Conservation (phyloP, 2,329 filamentous ascomycete genomes). For the Penicillium psychrosexuale region DNA sequence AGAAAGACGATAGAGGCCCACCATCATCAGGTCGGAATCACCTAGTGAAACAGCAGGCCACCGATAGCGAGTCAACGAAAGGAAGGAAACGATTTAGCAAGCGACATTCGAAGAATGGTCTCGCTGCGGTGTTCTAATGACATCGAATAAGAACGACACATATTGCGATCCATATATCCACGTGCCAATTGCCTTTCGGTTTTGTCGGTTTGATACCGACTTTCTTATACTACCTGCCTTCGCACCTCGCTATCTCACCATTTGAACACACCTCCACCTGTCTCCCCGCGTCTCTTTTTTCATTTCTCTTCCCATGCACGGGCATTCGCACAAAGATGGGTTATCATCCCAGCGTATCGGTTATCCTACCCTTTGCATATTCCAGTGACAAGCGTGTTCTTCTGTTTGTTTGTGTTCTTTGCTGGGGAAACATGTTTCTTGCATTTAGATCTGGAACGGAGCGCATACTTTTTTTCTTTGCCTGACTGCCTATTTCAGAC, state of each 20-base stretch:
- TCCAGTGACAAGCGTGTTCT: constrained; percentile 24
- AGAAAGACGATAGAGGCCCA: constrained; percentile 28
- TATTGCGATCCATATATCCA: background rate
- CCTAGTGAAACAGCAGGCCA: constrained; percentile 43
- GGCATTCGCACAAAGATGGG: constrained; percentile 8
- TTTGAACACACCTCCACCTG: background rate
- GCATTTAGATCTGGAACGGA: constrained; percentile 28
- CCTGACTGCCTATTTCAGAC: constrained; percentile 9
- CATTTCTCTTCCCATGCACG: constrained; percentile 3
- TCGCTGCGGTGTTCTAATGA: constrained; percentile 75
- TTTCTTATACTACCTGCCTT: background rate
- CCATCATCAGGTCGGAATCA: constrained; percentile 45
- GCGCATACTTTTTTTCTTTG: constrained; percentile 20
- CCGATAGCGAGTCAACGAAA: constrained; percentile 55
- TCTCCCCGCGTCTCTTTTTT: constrained; percentile 1
- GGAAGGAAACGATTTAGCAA: constrained; percentile 75
- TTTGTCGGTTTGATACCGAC: background rate
- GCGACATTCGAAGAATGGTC: constrained; percentile 88
- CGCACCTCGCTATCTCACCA: background rate
- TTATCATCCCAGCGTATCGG: constrained; percentile 18
- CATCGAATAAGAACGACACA: constrained; percentile 9
- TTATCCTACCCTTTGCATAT: constrained; percentile 25
- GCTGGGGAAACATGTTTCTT: constrained; percentile 18
- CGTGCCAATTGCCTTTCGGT: background rate
- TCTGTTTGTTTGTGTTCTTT: constrained; percentile 13